A percentile compares a stretch with the other conserved stretches of the same genome.
phyloP scores from a whole-genome alignment of 2,329 filamentous ascomycete genomes.

The Botrytis deweyae region DNA sequence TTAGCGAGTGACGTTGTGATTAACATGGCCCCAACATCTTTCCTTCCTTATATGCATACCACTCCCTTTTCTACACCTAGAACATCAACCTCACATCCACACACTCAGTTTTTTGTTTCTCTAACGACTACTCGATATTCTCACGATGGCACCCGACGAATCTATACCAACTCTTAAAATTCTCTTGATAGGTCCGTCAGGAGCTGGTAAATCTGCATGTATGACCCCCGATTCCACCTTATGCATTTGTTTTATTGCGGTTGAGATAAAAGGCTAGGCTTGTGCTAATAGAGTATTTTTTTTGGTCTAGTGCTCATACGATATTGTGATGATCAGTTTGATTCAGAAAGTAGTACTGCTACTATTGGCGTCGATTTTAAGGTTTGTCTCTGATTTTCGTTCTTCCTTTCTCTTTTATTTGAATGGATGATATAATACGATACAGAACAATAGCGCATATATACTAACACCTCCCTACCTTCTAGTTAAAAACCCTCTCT shows the following conservation, averaged over 20 bases:
- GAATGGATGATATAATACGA: too few relatives aligned
- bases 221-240: conserved; percentile 2
- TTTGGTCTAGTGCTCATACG: conserved; percentile 48
- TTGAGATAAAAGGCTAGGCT: not conserved
- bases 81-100: not conserved
- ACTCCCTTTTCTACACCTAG: not conserved
- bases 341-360: conserved; percentile 53
- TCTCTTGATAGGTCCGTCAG: conserved; percentile 55
- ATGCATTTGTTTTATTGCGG: conserved; percentile 19
- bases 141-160: conserved; percentile 47
- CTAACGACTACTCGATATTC: not conserved
- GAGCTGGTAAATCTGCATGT: conserved; percentile 55
- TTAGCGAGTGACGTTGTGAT: conserved; percentile 26
- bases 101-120: not conserved
- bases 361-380: conserved; percentile 60
- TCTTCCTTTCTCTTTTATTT: not conserved
- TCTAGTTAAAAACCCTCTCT: conserved; percentile 53
- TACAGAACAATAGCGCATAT: not conserved
- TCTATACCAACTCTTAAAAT: conserved; percentile 52
- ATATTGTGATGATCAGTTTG: conserved; percentile 58
- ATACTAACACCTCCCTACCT: not conserved
- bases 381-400: conserved; percentile 37
- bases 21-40: not conserved
- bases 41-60: not conserved
- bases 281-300: conserved; percentile 6